Conservation (phyloP, 352 stramenopile species). For the Globisporangium acanthophoron region DNA sequence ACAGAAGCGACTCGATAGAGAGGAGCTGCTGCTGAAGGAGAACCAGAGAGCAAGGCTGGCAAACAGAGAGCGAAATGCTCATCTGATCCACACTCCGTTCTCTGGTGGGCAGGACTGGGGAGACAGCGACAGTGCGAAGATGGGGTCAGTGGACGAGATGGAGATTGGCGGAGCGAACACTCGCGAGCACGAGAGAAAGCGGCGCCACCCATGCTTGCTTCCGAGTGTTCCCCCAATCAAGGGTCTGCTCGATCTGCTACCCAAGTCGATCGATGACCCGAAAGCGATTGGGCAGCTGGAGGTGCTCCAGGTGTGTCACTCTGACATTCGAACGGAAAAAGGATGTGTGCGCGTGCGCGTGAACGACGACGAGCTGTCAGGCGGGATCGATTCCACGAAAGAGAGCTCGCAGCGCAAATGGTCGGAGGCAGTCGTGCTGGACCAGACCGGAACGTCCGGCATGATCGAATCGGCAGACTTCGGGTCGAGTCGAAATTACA, state of each 20-base stretch:
- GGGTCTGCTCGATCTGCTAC: slow-evolving; percentile 74
- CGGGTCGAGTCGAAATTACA: slow-evolving; percentile 56
- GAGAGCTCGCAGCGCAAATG: slow-evolving; percentile 60
- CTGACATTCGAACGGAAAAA: slow-evolving; percentile 53
- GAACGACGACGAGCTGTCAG: slow-evolving; percentile 33
- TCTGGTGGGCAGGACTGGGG: background rate
- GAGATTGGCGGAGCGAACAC: background rate
- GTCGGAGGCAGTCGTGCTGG: slow-evolving; percentile 64
- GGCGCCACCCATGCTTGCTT: slow-evolving; percentile 63
- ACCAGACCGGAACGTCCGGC: slow-evolving; percentile 69
- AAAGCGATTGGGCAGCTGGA: slow-evolving; percentile 60
- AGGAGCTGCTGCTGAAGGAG: slow-evolving; percentile 74
- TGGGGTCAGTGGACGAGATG: background rate
- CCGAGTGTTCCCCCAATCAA: slow-evolving; percentile 79
- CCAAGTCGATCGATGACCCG: slow-evolving; percentile 59
- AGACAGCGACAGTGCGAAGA: slow-evolving; percentile 2
- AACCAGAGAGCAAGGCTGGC: slow-evolving; percentile 28
- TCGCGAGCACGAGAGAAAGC: slow-evolving; percentile 33
- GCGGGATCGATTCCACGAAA: slow-evolving; percentile 22
- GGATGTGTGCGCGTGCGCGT: slow-evolving; percentile 73
- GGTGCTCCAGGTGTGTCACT: slow-evolving; percentile 81
- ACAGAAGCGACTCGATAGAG: slow-evolving; percentile 71
- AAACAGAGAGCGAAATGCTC: slow-evolving; percentile 44
- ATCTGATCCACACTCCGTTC: slow-evolving; percentile 36
- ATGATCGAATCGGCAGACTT: slow-evolving; percentile 72